These are phyloP conservation scores for Ceriops tagal DNA, from an alignment of 345 rosid genomes.

Conservation along the genomic window DNA sequence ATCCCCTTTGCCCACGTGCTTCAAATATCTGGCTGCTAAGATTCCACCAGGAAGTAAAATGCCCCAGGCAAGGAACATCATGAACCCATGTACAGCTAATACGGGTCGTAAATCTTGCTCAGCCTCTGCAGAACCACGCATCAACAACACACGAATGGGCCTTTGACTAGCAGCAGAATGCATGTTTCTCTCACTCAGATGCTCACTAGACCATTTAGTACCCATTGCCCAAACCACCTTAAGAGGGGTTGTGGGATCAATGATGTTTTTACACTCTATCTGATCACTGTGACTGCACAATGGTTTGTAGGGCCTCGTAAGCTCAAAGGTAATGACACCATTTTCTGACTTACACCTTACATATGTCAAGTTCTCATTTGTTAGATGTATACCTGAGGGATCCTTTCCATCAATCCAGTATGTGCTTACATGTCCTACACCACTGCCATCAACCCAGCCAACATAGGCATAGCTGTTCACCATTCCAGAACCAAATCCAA, in stretches of 20 bases:
- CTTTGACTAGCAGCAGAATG: conserved; percentile 86
- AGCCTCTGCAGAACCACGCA: conserved; percentile 87
- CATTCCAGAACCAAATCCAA: conserved; percentile 85
- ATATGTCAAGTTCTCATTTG: conserved; percentile 71
- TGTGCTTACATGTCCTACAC: conserved; percentile 70
- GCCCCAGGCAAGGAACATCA: conserved; percentile 99
- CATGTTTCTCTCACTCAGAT: conserved; percentile 81
- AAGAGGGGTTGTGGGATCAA: conserved; percentile 91
- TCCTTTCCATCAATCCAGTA: conserved; percentile 90
- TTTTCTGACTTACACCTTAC: conserved; percentile 88
- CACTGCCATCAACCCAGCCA: conserved; percentile 76
- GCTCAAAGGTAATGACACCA: conserved; percentile 91
- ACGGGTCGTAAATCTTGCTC: conserved; percentile 92
- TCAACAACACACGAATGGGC: conserved; percentile 69
- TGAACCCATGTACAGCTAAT: conserved; percentile 92
- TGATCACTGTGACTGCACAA: conserved; percentile 44
- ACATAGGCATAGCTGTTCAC: conserved; percentile 79
- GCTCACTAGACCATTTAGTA: conserved; percentile 69
- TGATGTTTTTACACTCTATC: conserved; percentile 71
- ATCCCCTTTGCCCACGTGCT: conserved; percentile 83
- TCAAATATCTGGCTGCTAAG: conserved; percentile 80
- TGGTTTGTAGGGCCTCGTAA: conserved; percentile 68
- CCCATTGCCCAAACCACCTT: conserved; percentile 97
- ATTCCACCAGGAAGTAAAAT: conserved; percentile 90
- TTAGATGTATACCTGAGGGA: conserved; percentile 63